These are phyloP conservation scores for Narthecium ossifragum DNA, from an alignment of 106 monocot species.

Conservation along the genomic window DNA sequence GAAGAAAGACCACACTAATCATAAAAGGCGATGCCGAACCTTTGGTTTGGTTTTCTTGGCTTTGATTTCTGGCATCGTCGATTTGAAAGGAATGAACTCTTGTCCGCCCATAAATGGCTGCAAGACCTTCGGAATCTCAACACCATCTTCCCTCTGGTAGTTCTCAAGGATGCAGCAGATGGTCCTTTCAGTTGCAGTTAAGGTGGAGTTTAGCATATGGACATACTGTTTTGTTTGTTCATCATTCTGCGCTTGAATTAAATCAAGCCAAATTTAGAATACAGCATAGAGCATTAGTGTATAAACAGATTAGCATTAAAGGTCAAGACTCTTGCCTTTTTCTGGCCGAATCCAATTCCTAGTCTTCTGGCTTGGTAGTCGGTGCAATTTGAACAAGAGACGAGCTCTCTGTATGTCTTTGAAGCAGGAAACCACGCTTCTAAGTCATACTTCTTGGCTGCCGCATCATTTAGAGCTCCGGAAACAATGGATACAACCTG, in stretches of 20 bases:
- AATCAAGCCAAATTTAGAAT: not conserved
- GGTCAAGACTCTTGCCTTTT: constrained; percentile 45
- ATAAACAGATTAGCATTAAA: not conserved
- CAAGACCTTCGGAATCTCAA: constrained; percentile 65
- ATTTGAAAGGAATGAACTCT: constrained; percentile 67
- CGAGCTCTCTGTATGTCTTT: constrained; percentile 81
- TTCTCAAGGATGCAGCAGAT: constrained; percentile 90
- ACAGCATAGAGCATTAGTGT: not conserved
- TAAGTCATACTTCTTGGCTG: constrained; percentile 92
- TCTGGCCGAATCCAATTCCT: constrained; percentile 87
- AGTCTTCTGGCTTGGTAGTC: constrained; percentile 80
- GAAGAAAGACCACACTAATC: constrained; percentile 1
- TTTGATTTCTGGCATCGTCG: constrained; percentile 27
- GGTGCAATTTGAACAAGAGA: constrained; percentile 96
- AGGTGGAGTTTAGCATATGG: constrained; percentile 89
- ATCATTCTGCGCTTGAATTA: constrained; percentile 97
- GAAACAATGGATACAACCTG: constrained; percentile 90
- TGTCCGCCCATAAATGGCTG: constrained; percentile 78
- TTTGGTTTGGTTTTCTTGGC: constrained; percentile 44
- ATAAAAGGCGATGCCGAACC: too few species aligned
- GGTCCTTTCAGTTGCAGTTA: constrained; percentile 91
- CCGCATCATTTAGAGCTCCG: constrained; percentile 98
- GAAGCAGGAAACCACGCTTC: constrained; percentile 99
- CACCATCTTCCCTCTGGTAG: constrained; percentile 73
- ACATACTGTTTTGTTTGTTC: constrained; percentile 94